These are phyloP conservation scores for Alternaria postmessia DNA, from an alignment of 2,329 filamentous ascomycete species.

Conservation along the genomic window DNA sequence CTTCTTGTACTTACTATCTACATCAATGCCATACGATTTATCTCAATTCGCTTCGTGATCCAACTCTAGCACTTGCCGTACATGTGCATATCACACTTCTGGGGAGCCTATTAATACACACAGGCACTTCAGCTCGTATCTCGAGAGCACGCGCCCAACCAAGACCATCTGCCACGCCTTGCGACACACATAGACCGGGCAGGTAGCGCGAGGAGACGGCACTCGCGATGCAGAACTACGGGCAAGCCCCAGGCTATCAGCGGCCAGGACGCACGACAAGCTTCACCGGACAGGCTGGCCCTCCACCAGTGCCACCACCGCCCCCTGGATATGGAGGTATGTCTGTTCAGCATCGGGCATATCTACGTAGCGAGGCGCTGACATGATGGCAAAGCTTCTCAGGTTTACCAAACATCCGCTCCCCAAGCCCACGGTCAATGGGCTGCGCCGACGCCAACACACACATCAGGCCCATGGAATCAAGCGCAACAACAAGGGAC, in stretches of 20 bases:
- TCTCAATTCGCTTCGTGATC: conserved; percentile 13
- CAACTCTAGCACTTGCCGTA: conserved; percentile 19
- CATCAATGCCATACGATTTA: conserved; percentile 9
- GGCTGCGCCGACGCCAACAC: conserved; percentile 34
- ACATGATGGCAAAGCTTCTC: conserved; percentile 15
- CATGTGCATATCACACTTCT: conserved; percentile 13
- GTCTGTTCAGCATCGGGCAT: neutral
- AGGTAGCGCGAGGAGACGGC: neutral
- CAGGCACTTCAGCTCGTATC: conserved; percentile 19
- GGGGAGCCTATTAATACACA: conserved; percentile 25
- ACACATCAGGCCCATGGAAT: conserved; percentile 34
- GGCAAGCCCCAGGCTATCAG: conserved; percentile 37
- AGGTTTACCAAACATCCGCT: conserved; percentile 35
- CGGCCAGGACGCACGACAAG: conserved; percentile 43
- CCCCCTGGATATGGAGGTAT: conserved; percentile 44
- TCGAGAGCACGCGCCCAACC: conserved; percentile 6
- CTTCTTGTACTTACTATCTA: conserved; percentile 13
- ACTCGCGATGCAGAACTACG: conserved; percentile 45
- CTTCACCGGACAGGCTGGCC: conserved; percentile 32
- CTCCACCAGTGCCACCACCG: conserved; percentile 26
- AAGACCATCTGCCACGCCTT: neutral
- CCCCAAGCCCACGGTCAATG: conserved; percentile 43
- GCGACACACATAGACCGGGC: neutral
- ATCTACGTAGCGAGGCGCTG: conserved; percentile 4
- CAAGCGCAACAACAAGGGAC: conserved; percentile 33